Conservation (phyloP, 2,329 filamentous ascomycete genomes). For the Parafenestella ontariensis region DNA sequence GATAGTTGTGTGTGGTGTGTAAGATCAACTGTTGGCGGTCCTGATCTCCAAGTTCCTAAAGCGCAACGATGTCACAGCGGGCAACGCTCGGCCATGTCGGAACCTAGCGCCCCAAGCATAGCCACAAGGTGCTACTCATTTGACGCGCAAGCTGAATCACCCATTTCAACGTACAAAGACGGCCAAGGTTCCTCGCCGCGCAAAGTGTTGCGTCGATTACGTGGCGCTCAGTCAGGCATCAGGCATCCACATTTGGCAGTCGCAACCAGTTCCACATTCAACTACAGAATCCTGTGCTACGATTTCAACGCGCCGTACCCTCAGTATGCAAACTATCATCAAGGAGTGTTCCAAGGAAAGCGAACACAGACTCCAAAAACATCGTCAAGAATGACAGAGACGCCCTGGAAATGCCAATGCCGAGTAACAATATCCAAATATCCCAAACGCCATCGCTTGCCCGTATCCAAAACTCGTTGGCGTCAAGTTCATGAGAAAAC, state of each 20-base stretch:
- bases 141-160: constrained; percentile 22
- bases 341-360: constrained; percentile 34
- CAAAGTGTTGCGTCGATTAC: constrained; percentile 20
- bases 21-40: constrained; percentile 10
- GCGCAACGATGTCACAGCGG: constrained; percentile 28
- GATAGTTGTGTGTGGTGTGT: constrained; percentile 13
- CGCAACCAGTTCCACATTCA: constrained; percentile 21
- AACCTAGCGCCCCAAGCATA: constrained; percentile 27
- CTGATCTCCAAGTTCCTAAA: constrained; percentile 1
- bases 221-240: constrained; percentile 27
- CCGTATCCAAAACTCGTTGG: constrained; percentile 12
- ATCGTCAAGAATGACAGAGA: constrained; percentile 25
- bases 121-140: constrained; percentile 4
- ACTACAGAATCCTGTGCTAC: constrained; percentile 18
- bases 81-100: constrained; percentile 16
- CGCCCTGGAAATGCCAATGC: constrained; percentile 42
- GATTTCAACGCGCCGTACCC: constrained; percentile 15
- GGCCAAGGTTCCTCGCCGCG: constrained; percentile 2
- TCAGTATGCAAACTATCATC: constrained; percentile 29
- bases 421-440: constrained; percentile 32
- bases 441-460: constrained; percentile 41
- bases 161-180: neutral
- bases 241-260: constrained; percentile 14
- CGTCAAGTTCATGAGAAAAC: constrained; percentile 37
- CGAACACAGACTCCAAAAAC: constrained; percentile 17